Conservation (phyloP, 495 filamentous ascomycete species). For the Articulospora tetracladia region DNA sequence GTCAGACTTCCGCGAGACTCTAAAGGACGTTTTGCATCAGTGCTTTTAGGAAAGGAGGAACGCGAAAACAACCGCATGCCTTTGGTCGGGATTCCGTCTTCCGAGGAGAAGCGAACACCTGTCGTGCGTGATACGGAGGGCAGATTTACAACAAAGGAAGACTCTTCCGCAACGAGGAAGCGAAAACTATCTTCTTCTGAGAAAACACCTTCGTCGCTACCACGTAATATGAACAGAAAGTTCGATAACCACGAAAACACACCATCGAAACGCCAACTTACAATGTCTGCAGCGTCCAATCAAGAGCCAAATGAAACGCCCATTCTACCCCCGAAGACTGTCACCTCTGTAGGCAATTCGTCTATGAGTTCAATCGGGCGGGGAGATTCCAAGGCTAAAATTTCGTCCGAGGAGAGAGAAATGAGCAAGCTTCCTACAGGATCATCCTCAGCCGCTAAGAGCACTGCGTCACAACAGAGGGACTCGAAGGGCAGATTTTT, state of each 20-base stretch:
- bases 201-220: background rate
- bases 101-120: background rate
- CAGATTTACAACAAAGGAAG: conserved; percentile 1
- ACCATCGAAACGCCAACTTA: background rate
- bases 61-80: background rate
- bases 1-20: background rate
- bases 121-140: background rate
- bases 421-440: background rate
- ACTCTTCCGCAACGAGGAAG: no score
- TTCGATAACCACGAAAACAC: no score
- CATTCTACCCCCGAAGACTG: background rate
- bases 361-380: background rate
- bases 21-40: conserved; percentile 1
- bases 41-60: background rate
- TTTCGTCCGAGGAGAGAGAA: no score
- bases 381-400: no score
- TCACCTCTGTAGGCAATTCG: background rate
- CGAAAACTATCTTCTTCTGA: background rate
- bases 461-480: background rate
- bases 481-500: background rate
- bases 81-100: no score
- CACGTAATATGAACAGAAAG: no score
- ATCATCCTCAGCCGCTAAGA: background rate
- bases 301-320: background rate
- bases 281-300: background rate